Percentiles rank a stretch among this genome's conserved stretches.
These are phyloP conservation scores for Trichoderma sp. DNA, from an alignment of 2,329 filamentous ascomycete genomes.

Conservation along the genomic window DNA sequence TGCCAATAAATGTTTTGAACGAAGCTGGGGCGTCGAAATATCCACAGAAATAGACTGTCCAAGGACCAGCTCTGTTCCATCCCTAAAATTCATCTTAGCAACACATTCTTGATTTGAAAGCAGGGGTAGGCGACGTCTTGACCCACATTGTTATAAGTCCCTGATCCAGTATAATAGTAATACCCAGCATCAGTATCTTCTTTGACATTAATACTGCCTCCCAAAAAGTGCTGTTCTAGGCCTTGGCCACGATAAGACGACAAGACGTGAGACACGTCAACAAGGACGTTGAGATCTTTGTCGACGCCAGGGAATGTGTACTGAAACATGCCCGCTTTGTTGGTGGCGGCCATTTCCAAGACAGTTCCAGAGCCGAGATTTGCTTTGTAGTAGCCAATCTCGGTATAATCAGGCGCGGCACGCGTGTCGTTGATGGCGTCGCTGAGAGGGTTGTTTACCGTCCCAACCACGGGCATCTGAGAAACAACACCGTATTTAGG, in stretches of 20 bases:
- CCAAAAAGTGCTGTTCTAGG: constrained; percentile 64
- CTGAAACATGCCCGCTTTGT: constrained; percentile 61
- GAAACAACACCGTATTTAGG: constrained; percentile 71
- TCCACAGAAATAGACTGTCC: constrained; percentile 67
- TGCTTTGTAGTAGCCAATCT: constrained; percentile 66
- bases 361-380: constrained; percentile 58
- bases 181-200: constrained; percentile 43
- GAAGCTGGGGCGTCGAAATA: constrained; percentile 55
- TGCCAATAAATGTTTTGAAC: constrained; percentile 51
- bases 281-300: constrained; percentile 53
- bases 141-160: constrained; percentile 64
- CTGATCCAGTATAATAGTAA: constrained; percentile 60
- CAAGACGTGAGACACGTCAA: constrained; percentile 69
- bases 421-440: constrained; percentile 61
- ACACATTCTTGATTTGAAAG: neutral
- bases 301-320: constrained; percentile 59
- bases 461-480: constrained; percentile 59
- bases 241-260: constrained; percentile 64
- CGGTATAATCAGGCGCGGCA: constrained; percentile 53
- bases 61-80: constrained; percentile 66
- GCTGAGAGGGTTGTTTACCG: constrained; percentile 56
- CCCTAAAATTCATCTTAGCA: constrained; percentile 42
- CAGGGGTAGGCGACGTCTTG: neutral
- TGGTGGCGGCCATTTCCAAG: constrained; percentile 60
- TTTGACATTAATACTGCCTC: constrained; percentile 60